phyloP scores from a whole-genome alignment of 1,139 yeast species.

The Lodderomyces orthopsilosis region DNA sequence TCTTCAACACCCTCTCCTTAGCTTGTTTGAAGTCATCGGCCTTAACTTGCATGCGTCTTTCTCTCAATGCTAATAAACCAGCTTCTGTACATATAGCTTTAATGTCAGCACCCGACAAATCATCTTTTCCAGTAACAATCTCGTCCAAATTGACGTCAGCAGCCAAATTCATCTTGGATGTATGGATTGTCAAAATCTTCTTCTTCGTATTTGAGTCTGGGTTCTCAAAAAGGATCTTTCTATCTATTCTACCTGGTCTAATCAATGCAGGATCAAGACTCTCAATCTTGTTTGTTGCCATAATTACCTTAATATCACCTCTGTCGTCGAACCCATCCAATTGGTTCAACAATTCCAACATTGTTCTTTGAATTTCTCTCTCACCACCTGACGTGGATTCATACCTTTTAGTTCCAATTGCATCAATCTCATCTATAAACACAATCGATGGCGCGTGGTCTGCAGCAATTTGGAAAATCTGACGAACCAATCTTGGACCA shows the following conservation, averaged over 20 bases:
- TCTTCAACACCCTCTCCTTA: conserved; percentile 94
- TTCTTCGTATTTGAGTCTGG: conserved; percentile 93
- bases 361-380: conserved; percentile 96
- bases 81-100: conserved; percentile 99
- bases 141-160: conserved; percentile 88
- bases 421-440: conserved; percentile 97
- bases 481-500: conserved; percentile 94
- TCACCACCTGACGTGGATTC: conserved; percentile 97
- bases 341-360: conserved; percentile 95
- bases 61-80: conserved; percentile 92
- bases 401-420: conserved; percentile 96
- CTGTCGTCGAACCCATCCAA: conserved; percentile 98
- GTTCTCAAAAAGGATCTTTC: conserved; percentile 93
- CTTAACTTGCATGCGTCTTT: conserved; percentile 97
- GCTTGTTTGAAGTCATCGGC: conserved; percentile 94
- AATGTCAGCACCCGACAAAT: conserved; percentile 95
- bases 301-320: conserved; percentile 96
- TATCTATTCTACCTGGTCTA: conserved; percentile 98
- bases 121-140: conserved; percentile 89
- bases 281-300: conserved; percentile 98
- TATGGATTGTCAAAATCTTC: conserved; percentile 90
- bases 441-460: conserved; percentile 98
- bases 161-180: conserved; percentile 89
- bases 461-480: conserved; percentile 93
- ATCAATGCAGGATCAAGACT: conserved; percentile 95